Evolutionary conservation across 2,329 filamentous ascomycete genomes (phyloP), one percentile per base, ranked within the genome.

Genomic region (Penicillium olsonii): DNA sequence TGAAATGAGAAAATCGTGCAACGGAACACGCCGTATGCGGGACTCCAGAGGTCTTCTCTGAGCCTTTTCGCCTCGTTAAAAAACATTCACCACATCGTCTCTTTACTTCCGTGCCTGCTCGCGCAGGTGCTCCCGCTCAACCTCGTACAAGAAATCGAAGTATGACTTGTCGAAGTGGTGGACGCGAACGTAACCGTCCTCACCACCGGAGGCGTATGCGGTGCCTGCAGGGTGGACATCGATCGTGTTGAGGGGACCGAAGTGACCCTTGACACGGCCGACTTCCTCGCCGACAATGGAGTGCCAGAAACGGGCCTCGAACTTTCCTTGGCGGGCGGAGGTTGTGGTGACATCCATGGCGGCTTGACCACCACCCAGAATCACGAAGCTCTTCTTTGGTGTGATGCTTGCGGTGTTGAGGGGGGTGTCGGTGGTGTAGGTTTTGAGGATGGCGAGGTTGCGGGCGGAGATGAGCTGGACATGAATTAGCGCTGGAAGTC

Each of bases 231-330:
- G 94, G 75, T 96, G 90, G 50, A 90, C 90, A 41, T 94, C 92
- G 63, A 99, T 90, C 56, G 94, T 96, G 82, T 99, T 96, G 55
- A 96, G 81, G 60, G 88, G 94, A 70, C 94, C 94, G 76, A 99
- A 99, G 75, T 99, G 94, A 57, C 94, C 94, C 70, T 91, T 84
- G 59, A 99, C 94, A 80, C 94, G 87, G 63, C 94, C 94, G 67
- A 97, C 92, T 80, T 99, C 94, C 75, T 99, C 92, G 76, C 96
- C 91, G 72, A 99, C 97, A 72, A 99, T 18, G 33, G 33, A 35
- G 86, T 99, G 94, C 82, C 96, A 99, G 83, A 99, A 99, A 60
- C 94, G 87, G 37, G 94, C 94, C 77, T 99, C 94, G 80, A 99
- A 99, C 78, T 97, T 97, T 77, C 94, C 94, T 81, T 99, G 94